Base-by-base conservation (phyloP, 228 moss, liverwort and hornwort genomes). In the Sphagnum fallax region DNA sequence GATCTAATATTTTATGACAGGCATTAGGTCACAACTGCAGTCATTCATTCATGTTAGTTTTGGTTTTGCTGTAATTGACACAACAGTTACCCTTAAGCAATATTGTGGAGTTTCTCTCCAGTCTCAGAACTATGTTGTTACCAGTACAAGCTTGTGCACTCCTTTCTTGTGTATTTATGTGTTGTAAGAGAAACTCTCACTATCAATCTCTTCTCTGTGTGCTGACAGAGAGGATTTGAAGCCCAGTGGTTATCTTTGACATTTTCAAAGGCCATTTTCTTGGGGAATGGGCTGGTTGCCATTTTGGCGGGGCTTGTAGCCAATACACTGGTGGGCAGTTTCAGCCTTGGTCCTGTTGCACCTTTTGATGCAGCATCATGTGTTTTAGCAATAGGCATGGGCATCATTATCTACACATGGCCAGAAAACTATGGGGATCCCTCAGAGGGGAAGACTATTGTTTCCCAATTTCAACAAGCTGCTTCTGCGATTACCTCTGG, bases 361-460 rank as follows among this genome's bases (percentile, higher is more conserved):
- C 85, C 85, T 15, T 86, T 86, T 65, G 85, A 86, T 77, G 85
- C 77, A 4, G 82, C 85, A 16, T 79, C 82, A 61, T 69, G 81
- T 0, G 6, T 79, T 13, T 67, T 86, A 66, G 68, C 79, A 13
- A 59, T 86, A n/a, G 85, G 85, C 50, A 86, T 86, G 85, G 62
- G 48, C 13, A 69, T 82, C 64, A 86, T 86, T 6, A 82, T 79
- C 5, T 82, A 70, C 53, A 82, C 76, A 16, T 86, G 85, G 85
- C 67, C 74, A 47, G 85, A 86, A 69, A 86, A 86, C 65, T 82
- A 69, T 65, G 85, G 85, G 5, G 85, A 86, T 72, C 64, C 82
- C 18, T 82, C 85, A 2, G 85, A 86, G 57, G 77, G 75, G 77
- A 86, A 82, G 61, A 86, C 58, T 63, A 57, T 86, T 60, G 1